Base-by-base conservation (phyloP, 1,284 basidiomycete genomes). In the Ustilago xerochloae region DNA sequence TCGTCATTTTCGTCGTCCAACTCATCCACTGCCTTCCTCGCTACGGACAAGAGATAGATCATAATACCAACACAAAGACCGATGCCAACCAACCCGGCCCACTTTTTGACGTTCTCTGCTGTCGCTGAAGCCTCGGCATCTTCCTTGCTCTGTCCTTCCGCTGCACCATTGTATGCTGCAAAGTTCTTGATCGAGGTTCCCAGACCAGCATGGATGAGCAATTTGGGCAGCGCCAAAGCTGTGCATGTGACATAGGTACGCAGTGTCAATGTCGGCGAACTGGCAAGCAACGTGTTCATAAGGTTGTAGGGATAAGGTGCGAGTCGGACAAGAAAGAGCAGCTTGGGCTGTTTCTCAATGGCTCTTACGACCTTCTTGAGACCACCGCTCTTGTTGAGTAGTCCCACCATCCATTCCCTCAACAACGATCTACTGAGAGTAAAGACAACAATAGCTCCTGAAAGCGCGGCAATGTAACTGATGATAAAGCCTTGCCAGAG, bases 281-380 rank as follows among this genome's bases (percentile, higher is more conserved):
- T 91, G 3, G 92, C 92, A 33, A 94, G 88, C 43, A 94, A 88
- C 77, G 91, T 92, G 86, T 94, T 94, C 90, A 94, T 92, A 80
- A 94, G 90, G 85, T 94, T 94, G 87, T 87, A 87, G 13, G 80
- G 86, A 71, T 87, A 87, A 6, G 87, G 87, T 5, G 87, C 92
- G 50, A 94, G 87, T 55, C 92, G 91, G 76, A 94, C 91, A 70
- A 94, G 89, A 86, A 94, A 93, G 50, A 94, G 89, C 7, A 94
- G 87, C 80, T 89, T 90, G 1, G 93, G 92, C 54, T 90, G 89
- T 85, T 90, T 91, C 87, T 94, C 93, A 79, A 94, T 92, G n/a
- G 92, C 92, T 38, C 90, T 88, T 7, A 94, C 91, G 62, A 92
- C 77, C 49, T 82, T 82, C 22, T 82, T 80, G 51, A 85, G 72